phyloP scores from a whole-genome alignment of 2,329 filamentous ascomycete genomes.

The Pseudonectria buxi region DNA sequence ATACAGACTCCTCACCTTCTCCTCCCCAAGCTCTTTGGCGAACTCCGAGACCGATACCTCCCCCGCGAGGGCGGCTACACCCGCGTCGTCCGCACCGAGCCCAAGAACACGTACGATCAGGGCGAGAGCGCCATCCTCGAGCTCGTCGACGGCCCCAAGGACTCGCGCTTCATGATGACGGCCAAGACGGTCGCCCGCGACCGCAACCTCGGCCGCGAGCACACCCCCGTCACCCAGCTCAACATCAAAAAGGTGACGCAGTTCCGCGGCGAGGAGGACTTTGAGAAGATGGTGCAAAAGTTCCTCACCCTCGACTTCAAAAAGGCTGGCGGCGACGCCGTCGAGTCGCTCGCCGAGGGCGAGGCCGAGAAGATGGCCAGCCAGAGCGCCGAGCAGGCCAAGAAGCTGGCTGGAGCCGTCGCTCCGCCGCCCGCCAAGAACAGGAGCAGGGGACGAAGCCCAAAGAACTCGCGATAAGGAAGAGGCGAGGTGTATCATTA shows the following conservation, averaged over 20 bases:
- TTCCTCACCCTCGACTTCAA: constrained; percentile 26
- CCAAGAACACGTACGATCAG: constrained; percentile 76
- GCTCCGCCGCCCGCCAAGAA: constrained; percentile 22
- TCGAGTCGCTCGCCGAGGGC: constrained; percentile 8
- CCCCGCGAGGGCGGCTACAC: constrained; percentile 86
- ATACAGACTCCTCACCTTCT: constrained; percentile 58
- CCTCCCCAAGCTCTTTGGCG: constrained; percentile 82
- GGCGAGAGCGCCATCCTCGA: constrained; percentile 86
- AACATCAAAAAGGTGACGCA: constrained; percentile 86
- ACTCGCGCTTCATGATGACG: constrained; percentile 92
- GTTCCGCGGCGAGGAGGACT: constrained; percentile 58
- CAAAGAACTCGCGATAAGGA: constrained; percentile 13
- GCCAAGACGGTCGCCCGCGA: constrained; percentile 72
- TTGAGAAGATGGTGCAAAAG: constrained; percentile 57
- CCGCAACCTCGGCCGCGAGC: constrained; percentile 44
- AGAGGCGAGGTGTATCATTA: constrained; percentile 17
- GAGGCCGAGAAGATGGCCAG: constrained; percentile 18
- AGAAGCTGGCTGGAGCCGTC: constrained; percentile 25
- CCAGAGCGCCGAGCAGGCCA: constrained; percentile 26
- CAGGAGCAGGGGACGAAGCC: constrained; percentile 13
- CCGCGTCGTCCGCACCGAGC: constrained; percentile 85
- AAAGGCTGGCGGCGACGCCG: constrained; percentile 8
- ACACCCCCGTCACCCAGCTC: constrained; percentile 65
- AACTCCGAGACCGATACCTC: constrained; percentile 72
- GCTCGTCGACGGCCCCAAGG: constrained; percentile 87